These are phyloP conservation scores for Aspergillus uvarum DNA, from an alignment of 2,329 filamentous ascomycete species.

Conservation along the genomic window DNA sequence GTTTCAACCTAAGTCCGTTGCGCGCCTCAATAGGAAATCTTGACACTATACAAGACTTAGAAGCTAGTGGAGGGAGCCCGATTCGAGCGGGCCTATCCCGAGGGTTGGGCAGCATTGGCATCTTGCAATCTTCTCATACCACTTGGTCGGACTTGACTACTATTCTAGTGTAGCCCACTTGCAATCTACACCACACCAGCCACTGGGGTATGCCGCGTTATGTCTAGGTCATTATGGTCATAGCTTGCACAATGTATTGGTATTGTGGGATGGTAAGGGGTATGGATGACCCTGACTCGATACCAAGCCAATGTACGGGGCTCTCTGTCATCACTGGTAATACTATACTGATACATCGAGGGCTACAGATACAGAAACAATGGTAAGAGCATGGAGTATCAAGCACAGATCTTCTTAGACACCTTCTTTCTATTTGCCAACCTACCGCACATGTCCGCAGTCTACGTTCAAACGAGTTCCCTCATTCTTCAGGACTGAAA, in stretches of 20 bases:
- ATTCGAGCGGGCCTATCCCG: conserved; percentile 14
- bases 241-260: not conserved
- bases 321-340: no score
- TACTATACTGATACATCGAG: not conserved
- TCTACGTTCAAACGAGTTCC: not conserved
- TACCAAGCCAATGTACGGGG: not conserved
- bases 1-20: not conserved
- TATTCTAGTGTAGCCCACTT: conserved; percentile 9
- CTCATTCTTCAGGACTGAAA: no score
- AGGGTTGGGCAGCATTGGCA: conserved; percentile 1
- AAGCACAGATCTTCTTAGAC: not conserved
- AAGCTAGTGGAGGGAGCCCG: not conserved
- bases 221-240: not conserved
- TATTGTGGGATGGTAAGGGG: not conserved
- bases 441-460: not conserved
- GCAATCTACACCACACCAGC: not conserved
- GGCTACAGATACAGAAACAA: not conserved
- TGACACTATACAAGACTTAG: not conserved
- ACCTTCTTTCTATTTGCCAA: not conserved
- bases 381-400: not conserved
- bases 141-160: conserved; percentile 13
- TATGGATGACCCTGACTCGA: not conserved
- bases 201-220: not conserved
- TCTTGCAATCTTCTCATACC: conserved; percentile 23
- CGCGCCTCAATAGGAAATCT: not conserved